Percentiles rank a stretch among this genome's conserved stretches.
Conservation (phyloP, 345 rosid genomes). For the Eucalyptus shirleyi region DNA sequence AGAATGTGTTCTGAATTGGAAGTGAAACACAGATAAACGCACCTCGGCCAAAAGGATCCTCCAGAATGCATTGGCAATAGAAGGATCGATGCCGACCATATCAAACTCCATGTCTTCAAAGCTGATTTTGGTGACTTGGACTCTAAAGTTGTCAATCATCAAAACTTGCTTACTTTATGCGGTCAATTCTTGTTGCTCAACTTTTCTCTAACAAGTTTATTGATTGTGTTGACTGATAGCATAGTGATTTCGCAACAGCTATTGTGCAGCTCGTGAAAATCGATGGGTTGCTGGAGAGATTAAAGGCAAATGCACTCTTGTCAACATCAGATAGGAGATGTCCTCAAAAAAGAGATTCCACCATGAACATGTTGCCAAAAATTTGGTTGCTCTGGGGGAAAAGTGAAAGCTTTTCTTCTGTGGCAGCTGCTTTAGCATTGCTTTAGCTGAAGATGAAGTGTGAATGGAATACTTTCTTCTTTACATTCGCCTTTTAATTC, state of each 20-base stretch:
- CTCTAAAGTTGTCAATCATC: no score
- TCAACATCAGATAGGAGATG: neutral
- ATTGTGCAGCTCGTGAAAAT: neutral
- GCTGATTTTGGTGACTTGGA: no score
- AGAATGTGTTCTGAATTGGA: neutral
- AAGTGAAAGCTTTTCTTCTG: neutral
- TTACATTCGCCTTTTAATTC: no score
- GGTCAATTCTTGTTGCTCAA: neutral
- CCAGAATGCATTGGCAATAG: slow-evolving; percentile 80
- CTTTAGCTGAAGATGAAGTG: no score
- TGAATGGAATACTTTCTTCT: no score
- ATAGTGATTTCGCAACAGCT: fast-evolving
- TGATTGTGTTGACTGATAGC: no score
- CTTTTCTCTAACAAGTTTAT: no score
- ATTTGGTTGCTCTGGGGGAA: neutral
- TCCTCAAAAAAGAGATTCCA: neutral
- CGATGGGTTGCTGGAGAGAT: neutral
- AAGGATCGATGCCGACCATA: slow-evolving; percentile 25
- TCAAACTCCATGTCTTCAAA: no score
- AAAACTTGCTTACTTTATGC: no score
- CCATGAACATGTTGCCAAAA: neutral
- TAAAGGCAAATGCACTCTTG: no score
- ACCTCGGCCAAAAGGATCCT: slow-evolving; percentile 90
- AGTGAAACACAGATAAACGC: fast-evolving
- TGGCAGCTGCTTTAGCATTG: no score